A percentile compares a stretch with the other conserved stretches of the same genome.
Evolutionary conservation across 768 basidiomycete species (phyloP).

Genomic region (Fibroporia radiculosa): DNA sequence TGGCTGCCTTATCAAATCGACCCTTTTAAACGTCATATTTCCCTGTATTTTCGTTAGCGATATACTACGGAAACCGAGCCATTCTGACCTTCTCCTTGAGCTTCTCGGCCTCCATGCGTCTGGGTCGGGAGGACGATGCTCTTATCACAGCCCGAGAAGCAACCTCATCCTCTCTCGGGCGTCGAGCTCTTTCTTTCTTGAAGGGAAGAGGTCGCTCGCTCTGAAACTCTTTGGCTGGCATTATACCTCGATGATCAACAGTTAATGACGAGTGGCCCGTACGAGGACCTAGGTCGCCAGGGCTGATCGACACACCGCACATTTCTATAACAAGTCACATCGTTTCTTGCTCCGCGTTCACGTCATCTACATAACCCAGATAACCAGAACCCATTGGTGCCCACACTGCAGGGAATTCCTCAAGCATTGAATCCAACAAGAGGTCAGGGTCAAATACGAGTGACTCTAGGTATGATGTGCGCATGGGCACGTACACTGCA

Average conservation of each 20-base stretch:
- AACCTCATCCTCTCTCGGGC: slow-evolving; percentile 1
- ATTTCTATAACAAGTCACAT: slow-evolving; percentile 10
- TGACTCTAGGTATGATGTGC: neutral
- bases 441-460: neutral
- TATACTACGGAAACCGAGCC: too few species aligned
- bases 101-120: slow-evolving; percentile 18
- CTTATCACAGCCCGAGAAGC: slow-evolving; percentile 13
- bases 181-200: neutral
- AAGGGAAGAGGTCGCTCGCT: neutral
- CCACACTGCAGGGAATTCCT: neutral
- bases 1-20: slow-evolving; percentile 31
- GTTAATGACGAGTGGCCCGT: neutral
- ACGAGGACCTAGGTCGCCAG: slow-evolving; percentile 8
- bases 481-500: neutral
- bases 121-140: slow-evolving; percentile 14
- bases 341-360: slow-evolving; percentile 5
- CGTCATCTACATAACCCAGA: neutral
- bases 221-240: neutral
- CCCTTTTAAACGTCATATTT: slow-evolving; percentile 32
- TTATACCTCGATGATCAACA: neutral
- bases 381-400: neutral
- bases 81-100: slow-evolving; percentile 23
- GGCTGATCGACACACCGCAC: slow-evolving; percentile 8
- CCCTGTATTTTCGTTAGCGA: slow-evolving; percentile 35
- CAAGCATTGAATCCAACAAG: neutral